Conservation (phyloP, 1,284 basidiomycete genomes). For the Inonotus obliquus region DNA sequence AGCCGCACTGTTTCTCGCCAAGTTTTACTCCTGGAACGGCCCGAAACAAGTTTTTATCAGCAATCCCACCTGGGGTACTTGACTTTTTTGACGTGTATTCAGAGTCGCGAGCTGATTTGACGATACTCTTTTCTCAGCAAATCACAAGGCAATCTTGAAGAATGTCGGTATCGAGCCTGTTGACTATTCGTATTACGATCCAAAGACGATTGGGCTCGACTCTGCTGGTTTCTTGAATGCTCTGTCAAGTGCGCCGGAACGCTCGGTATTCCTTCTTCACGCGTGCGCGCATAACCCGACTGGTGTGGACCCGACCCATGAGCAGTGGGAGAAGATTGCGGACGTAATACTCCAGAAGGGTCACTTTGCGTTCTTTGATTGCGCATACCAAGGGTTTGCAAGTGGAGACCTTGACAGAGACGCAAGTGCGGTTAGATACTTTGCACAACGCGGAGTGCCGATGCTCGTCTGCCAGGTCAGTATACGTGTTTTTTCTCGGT, state of each 20-base stretch:
- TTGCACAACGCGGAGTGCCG: conserved; percentile 70
- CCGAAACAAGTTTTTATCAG: conserved; percentile 74
- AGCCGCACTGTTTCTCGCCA: conserved; percentile 83
- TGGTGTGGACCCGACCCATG: conserved; percentile 87
- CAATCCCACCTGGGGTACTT: conserved; percentile 89
- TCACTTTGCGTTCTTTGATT: conserved; percentile 93
- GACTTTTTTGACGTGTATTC: conserved; percentile 22
- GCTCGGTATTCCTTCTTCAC: conserved; percentile 87
- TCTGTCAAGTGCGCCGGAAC: conserved; percentile 59
- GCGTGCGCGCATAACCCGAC: conserved; percentile 97
- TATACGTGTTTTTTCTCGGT: conserved; percentile 2
- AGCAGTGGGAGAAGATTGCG: conserved; percentile 85
- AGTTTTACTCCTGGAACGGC: conserved; percentile 75
- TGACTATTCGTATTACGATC: conserved; percentile 89
- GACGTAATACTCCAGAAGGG: conserved; percentile 70
- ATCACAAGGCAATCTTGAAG: conserved; percentile 87
- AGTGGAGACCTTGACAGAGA: conserved; percentile 79
- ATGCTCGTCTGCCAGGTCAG: conserved; percentile 84
- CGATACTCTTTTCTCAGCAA: conserved; percentile 46
- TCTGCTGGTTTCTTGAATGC: conserved; percentile 69
- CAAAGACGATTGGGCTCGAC: conserved; percentile 85
- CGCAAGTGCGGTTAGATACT: conserved; percentile 72
- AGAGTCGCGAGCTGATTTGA: background rate
- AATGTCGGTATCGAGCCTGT: conserved; percentile 78
- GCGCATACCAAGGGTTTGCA: conserved; percentile 92